Percentiles rank a stretch among this genome's conserved stretches.
Evolutionary conservation across 768 basidiomycete genomes (phyloP).

Genomic region (Hebeloma cylindrosporum): DNA sequence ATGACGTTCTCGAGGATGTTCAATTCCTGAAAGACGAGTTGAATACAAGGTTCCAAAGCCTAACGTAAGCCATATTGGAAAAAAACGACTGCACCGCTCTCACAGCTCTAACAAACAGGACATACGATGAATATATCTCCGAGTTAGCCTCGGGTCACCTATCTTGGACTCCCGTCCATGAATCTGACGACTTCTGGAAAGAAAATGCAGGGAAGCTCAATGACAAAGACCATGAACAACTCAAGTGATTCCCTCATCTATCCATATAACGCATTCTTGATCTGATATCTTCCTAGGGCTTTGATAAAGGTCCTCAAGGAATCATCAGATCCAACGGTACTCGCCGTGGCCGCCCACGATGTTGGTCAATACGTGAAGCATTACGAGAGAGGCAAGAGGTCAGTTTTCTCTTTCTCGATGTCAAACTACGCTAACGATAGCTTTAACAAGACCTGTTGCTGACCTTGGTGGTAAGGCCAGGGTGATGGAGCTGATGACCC

Average conservation of each 20-base stretch:
- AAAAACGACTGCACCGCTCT: not conserved
- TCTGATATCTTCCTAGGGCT: constrained; percentile 43
- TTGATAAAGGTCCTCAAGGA: constrained; percentile 71
- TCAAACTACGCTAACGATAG: constrained; percentile 5
- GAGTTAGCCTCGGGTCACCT: constrained; percentile 89
- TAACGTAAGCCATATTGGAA: constrained; percentile 63
- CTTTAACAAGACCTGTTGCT: constrained; percentile 59
- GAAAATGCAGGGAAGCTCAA: constrained; percentile 88
- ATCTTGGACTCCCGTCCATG: constrained; percentile 95
- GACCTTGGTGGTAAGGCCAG: constrained; percentile 85
- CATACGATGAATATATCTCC: constrained; percentile 93
- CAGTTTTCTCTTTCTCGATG: constrained; percentile 22
- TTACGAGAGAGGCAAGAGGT: constrained; percentile 92
- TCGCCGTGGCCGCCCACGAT: constrained; percentile 93
- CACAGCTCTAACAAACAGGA: constrained; percentile 46
- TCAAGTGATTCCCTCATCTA: constrained; percentile 59
- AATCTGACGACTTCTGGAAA: constrained; percentile 97
- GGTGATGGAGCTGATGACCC: constrained; percentile 92
- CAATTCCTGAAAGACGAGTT: constrained; percentile 86
- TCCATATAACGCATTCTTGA: not conserved
- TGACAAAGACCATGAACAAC: constrained; percentile 78
- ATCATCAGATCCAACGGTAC: constrained; percentile 70
- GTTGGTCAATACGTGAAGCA: constrained; percentile 93
- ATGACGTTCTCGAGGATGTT: constrained; percentile 92
- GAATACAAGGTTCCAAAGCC: constrained; percentile 78